phyloP scores from a whole-genome alignment of 2,329 filamentous ascomycete genomes.

The Cladophialophora carrionii region DNA sequence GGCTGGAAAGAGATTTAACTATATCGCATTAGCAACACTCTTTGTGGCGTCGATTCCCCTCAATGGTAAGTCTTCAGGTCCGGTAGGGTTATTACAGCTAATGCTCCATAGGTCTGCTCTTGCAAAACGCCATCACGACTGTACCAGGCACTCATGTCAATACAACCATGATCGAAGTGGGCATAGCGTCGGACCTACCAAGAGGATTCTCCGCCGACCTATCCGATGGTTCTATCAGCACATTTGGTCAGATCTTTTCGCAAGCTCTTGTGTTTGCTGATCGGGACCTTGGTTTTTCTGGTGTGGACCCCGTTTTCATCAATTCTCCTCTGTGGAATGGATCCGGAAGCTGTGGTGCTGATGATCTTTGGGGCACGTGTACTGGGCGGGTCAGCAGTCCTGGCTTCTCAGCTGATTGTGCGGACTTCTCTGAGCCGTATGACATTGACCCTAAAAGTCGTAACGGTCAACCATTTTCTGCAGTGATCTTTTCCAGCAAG shows the following conservation, averaged over 20 bases:
- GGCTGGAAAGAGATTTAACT: conserved; percentile 20
- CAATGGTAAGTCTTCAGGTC: conserved; percentile 1
- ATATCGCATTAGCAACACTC: conserved; percentile 11
- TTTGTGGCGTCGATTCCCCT: conserved; percentile 15
- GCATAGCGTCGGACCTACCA: not conserved
- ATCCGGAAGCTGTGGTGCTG: not conserved
- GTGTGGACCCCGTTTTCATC: not conserved
- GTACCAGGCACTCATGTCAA: not conserved
- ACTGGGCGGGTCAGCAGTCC: not conserved
- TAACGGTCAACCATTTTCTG: not conserved
- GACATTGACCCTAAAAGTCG: not conserved
- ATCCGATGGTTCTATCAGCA: not conserved
- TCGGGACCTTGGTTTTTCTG: not conserved
- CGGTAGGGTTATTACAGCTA: not conserved
- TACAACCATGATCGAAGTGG: not conserved
- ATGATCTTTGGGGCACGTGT: conserved; percentile 1
- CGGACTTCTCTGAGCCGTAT: not conserved
- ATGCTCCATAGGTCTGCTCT: not conserved
- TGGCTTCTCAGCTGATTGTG: conserved; percentile 4
- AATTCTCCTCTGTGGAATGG: not conserved
- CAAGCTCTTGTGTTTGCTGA: not conserved
- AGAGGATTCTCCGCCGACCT: not conserved
- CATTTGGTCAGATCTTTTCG: not conserved
- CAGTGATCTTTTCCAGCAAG: not conserved
- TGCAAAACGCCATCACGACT: conserved; percentile 7